Base-by-base conservation (phyloP, 306 rosid species). In the cucumber (Cucumis sativus) region DNA sequence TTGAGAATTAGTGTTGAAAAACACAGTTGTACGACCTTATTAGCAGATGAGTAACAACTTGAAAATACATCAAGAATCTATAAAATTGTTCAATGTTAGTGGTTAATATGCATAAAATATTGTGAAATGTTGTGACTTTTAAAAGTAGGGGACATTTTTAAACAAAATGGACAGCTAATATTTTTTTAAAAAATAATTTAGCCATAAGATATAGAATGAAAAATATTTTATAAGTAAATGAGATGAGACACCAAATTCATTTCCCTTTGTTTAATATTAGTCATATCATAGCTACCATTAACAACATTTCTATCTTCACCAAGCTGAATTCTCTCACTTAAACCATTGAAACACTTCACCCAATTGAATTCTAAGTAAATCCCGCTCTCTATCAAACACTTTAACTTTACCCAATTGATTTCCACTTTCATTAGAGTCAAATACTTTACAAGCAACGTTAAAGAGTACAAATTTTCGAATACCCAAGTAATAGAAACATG, bases 41-140 rank as follows among this genome's bases (percentile, higher is more conserved):
- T 95, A 47, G 97, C 77, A 72, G 97, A 87, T 54, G 93, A 81
- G 89, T 73, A 83, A 83, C 89, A 90, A 79, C 90, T 84, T 68
- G 97, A 95, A 85, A 89, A 95, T 41, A 88, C 87, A 84, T 95
- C 97, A 82, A 95, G 88, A 87, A 95, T 84, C 98, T 95, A 93
- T 87, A 88, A 68, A 43, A 70, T 23, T 61, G 16, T 65, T 78
- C 74, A 68, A 80, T 25, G 71, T 40, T 54, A 62, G 13, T 76
- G 57, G 33, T 16, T 10, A 9, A 52, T 74, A 25, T 23, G 14
- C 51, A 30, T 8, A 7, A 43, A 43, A 7, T 0, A 1, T 43
- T 43, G 8, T 43, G 47, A 43, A 43, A 43, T 0, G 1, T 43
- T 43, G 47, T 6, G 8, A 43, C 10, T 7, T 43, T 43, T 11